phyloP scores from a whole-genome alignment of 169 alveolate genomes.

The Plasmodium vivax region DNA sequence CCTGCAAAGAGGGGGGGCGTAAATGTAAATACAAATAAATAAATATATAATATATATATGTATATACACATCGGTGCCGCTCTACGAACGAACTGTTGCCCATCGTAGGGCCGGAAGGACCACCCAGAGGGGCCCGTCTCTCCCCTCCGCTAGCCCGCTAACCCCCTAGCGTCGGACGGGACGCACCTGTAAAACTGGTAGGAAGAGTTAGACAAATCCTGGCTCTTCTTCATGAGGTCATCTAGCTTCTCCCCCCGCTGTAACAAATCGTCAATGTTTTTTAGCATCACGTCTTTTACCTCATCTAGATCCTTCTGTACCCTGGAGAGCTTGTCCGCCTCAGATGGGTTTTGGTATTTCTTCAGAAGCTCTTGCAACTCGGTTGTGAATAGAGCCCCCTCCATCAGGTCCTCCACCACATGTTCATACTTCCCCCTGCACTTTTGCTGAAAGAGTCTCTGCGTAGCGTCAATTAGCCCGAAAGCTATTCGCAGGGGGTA shows the following conservation, averaged over 20 bases:
- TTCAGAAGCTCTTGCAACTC: constrained; percentile 88
- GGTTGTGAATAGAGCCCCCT: constrained; percentile 79
- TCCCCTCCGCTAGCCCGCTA: too few species aligned
- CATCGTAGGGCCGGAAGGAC: neutral
- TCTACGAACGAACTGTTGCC: too few species aligned
- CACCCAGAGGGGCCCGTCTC: neutral
- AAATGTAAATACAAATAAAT: constrained; percentile 35
- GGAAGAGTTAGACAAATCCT: constrained; percentile 89
- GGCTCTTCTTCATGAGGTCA: constrained; percentile 92
- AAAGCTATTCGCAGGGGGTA: constrained; percentile 90
- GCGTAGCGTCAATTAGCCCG: constrained; percentile 78
- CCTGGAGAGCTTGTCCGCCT: constrained; percentile 92
- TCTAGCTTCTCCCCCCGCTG: constrained; percentile 96
- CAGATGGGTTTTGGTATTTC: constrained; percentile 93
- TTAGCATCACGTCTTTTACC: constrained; percentile 87
- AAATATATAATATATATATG: too few species aligned
- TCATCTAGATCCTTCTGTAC: constrained; percentile 94
- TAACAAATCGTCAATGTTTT: constrained; percentile 88
- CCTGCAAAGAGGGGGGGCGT: constrained; percentile 88
- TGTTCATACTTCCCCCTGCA: constrained; percentile 36
- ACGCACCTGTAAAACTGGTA: constrained; percentile 60
- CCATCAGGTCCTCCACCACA: constrained; percentile 76
- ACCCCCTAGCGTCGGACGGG: too few species aligned
- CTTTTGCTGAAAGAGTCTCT: constrained; percentile 13
- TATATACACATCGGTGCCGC: too few species aligned